Evolutionary conservation across 1,139 yeast species (phyloP), one percentile per base, ranked within the genome.

Genomic region (Debaryomyces fabryi): DNA sequence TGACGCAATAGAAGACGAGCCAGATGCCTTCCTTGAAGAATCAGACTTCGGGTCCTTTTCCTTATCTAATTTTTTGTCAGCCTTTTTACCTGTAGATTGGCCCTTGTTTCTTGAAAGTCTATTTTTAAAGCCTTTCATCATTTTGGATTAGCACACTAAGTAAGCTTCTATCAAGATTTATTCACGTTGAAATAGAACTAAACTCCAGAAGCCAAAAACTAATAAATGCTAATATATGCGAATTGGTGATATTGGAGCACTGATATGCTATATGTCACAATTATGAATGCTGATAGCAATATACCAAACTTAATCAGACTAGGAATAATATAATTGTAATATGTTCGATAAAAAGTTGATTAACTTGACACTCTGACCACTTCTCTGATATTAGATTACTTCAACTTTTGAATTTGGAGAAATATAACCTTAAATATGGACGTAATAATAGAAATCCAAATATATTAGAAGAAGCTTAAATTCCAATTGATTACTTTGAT

Each of bases 111-210:
- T 67, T 27, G 80, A 71, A 59, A 76, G 79, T 57, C 79, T 70
- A 52, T 76, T 76, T 56, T 76, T 76, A 59, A 76, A 76, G 25
- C 81, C 81, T 67, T 76, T 76, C 80, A 76, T 76, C 81, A 76
- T 76, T 48, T 69, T 74, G 60, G 44, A 25, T 20, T 23, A 21
- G 10, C 16, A 13, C n/a, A 20, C 20, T 18, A 13, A 6, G 4
- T 32, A 7, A 29, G 24, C 6, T 23, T 40, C 29, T 12, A 20
- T 21, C 27, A 8, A 8, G 5, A 12, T 30, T 40, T 21, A 27
- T 40, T 20, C 25, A 18, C 36, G 13, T 8, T 30, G 18, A n/a
- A 21, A 40, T n/a, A n/a, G 27, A 30, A 40, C 18, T 10, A n/a
- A 30, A 18, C 20, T n/a, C 20, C 15, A 12, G 12, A 18, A 32